Evolutionary conservation across 2,329 filamentous ascomycete genomes (phyloP), one percentile per base, ranked within the genome.

Genomic region (Cryphonectria carpinicola): DNA sequence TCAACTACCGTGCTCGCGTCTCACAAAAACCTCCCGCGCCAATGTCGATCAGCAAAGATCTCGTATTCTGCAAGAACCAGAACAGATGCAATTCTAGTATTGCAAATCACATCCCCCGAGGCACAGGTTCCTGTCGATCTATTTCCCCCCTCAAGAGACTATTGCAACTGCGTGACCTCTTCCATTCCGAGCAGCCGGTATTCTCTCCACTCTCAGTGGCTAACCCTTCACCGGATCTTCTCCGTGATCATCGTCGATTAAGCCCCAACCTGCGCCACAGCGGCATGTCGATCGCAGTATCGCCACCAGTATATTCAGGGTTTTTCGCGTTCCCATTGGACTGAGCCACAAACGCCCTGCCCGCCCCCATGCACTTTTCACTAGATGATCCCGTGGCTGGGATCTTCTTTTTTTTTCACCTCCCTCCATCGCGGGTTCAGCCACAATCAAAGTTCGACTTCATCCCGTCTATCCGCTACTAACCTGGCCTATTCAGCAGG

Each of bases 61-160:
- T 35, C 54, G 54, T 35, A 25, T 58, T 28, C 28, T 58, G 28
- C 11, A 32, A 32, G 25, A 17, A 14, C n/a, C 52, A 25, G 6
- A 32, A 14, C 25, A 19, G 32, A 25, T 56, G 25, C 52, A 28
- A 17, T 56, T 56, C 28, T 28, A 17, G n/a, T 14, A 13, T 56
- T 28, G 25, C 52, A 13, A 56, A 56, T 56, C 52, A 58, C 54
- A 28, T 19, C 6, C 1, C 25, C 17, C 54, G 28, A 32, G 28
- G 54, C 54, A 58, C 54, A 19, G 25, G 54, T 58, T 58, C 28
- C 54, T 58, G 54, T 58, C 54, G 54, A 32, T 58, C 54, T 58
- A 2, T 58, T 35, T 8, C 28, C 25, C 7, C 28, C 14, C 19
- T 58, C 28, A 35, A 58, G 25, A 58, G 2, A 58, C 19, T 19